Conservation (phyloP, 202 grass and related monocot genomes). For the Eragrostis tef region DNA sequence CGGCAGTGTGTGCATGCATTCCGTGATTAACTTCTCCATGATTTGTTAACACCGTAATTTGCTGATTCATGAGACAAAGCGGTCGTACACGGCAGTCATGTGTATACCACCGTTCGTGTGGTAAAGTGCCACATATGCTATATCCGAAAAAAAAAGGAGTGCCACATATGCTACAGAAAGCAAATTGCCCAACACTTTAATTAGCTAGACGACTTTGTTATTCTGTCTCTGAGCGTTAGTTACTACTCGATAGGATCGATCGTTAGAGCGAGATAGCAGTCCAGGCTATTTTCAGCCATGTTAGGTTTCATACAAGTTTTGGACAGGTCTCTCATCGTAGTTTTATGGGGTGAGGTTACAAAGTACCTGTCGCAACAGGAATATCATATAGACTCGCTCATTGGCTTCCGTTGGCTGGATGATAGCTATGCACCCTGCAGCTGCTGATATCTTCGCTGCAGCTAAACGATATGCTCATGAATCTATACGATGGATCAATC, state of each 20-base stretch:
- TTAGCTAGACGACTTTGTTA: background rate
- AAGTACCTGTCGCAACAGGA: background rate
- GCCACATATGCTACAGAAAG: too few relatives aligned
- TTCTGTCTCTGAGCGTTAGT: background rate
- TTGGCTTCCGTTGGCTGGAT: constrained; percentile 6
- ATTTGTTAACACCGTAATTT: too few relatives aligned
- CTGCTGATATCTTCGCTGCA: constrained; percentile 9
- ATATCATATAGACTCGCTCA: background rate
- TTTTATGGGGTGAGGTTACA: background rate
- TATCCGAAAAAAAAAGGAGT: too few relatives aligned
- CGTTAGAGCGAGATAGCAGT: background rate
- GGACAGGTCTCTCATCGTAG: background rate
- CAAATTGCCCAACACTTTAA: background rate
- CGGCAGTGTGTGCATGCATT: too few relatives aligned
- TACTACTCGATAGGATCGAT: background rate
- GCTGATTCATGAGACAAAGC: too few relatives aligned
- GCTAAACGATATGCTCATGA: constrained; percentile 2
- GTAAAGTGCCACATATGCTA: too few relatives aligned
- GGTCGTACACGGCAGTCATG: too few relatives aligned
- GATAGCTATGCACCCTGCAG: constrained; percentile 28
- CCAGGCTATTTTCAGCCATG: background rate
- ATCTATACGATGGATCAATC: background rate
- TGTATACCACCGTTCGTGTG: too few relatives aligned
- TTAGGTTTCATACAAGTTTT: background rate
- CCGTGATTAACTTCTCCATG: too few relatives aligned